phyloP scores from a whole-genome alignment of 192 early-diverging fungal species.

The Diversispora eburnea region DNA sequence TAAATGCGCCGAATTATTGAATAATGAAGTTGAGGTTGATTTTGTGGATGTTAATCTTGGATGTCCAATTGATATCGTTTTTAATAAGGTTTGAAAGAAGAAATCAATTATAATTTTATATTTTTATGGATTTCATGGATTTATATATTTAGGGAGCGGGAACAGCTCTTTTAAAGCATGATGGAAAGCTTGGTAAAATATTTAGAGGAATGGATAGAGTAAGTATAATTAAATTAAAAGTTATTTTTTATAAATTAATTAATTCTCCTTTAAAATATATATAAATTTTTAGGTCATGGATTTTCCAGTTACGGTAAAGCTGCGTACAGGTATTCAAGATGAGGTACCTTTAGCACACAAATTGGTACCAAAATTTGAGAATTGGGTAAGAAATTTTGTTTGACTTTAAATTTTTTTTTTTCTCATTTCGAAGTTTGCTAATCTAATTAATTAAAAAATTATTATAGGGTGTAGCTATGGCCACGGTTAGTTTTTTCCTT shows the following conservation, averaged over 20 bases:
- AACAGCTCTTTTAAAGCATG: slow-evolving; percentile 69
- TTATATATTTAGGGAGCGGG: slow-evolving; percentile 64
- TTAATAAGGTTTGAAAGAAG: slow-evolving; percentile 38
- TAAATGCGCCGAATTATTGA: slow-evolving; percentile 66
- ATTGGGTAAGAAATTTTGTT: slow-evolving; percentile 40
- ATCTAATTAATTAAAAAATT: not conserved
- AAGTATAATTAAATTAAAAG: not conserved
- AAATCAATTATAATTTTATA: not conserved
- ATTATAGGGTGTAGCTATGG: slow-evolving; percentile 50
- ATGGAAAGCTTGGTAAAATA: slow-evolving; percentile 69
- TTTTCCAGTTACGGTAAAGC: slow-evolving; percentile 86
- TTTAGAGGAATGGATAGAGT: slow-evolving; percentile 65
- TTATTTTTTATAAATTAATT: slow-evolving; percentile 1
- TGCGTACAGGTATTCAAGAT: slow-evolving; percentile 73
- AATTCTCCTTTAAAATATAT: not conserved
- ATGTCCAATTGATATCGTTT: slow-evolving; percentile 90
- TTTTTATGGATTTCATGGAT: not conserved
- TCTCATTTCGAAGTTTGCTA: not conserved
- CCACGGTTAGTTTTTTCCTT: slow-evolving; percentile 45
- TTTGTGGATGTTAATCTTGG: slow-evolving; percentile 97
- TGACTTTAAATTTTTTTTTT: not conserved
- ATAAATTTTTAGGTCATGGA: slow-evolving; percentile 53
- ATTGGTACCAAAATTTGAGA: slow-evolving; percentile 65
- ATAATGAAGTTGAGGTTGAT: slow-evolving; percentile 67
- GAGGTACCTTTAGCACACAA: slow-evolving; percentile 64